These are phyloP conservation scores for Bimuria novae-zelandiae DNA, from an alignment of 2,329 filamentous ascomycete species.

Conservation along the genomic window DNA sequence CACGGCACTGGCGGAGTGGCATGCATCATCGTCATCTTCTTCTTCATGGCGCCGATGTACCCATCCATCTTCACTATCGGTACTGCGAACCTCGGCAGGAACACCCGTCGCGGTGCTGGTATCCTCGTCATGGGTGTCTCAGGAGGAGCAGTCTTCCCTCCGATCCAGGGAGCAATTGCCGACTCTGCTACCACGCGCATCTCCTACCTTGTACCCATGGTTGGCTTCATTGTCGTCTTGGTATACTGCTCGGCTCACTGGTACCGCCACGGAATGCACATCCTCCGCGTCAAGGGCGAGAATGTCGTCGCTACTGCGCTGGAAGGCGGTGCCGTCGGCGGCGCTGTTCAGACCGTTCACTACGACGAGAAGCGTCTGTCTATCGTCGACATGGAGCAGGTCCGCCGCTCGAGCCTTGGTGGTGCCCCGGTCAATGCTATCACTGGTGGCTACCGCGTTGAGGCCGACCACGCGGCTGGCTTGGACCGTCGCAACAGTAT, in stretches of 20 bases:
- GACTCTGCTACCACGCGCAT: conserved; percentile 27
- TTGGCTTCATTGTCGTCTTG: conserved; percentile 27
- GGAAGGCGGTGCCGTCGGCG: conserved; percentile 2
- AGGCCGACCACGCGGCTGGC: not conserved
- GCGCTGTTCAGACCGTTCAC: conserved; percentile 28
- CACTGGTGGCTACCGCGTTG: not conserved
- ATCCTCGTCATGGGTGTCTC: conserved; percentile 30
- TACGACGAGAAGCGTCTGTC: conserved; percentile 8
- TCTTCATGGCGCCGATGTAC: conserved; percentile 33
- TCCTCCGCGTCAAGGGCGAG: conserved; percentile 8
- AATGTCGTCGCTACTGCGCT: conserved; percentile 3
- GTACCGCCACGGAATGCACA: conserved; percentile 18
- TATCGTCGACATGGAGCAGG: not conserved
- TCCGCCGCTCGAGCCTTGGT: conserved; percentile 2
- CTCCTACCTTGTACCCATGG: conserved; percentile 36
- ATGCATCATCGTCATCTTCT: conserved; percentile 16
- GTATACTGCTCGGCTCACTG: conserved; percentile 23
- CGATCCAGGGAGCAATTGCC: conserved; percentile 33
- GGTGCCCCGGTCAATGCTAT: not conserved
- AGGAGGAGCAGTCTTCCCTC: conserved; percentile 33
- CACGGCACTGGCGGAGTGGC: conserved; percentile 17
- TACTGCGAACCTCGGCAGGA: conserved; percentile 29
- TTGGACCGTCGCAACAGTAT: not conserved
- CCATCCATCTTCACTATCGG: conserved; percentile 36
- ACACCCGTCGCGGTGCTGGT: conserved; percentile 35